Evolutionary conservation across 306 rosid genomes (phyloP).

Genomic region (Hippophae rhamnoides): DNA sequence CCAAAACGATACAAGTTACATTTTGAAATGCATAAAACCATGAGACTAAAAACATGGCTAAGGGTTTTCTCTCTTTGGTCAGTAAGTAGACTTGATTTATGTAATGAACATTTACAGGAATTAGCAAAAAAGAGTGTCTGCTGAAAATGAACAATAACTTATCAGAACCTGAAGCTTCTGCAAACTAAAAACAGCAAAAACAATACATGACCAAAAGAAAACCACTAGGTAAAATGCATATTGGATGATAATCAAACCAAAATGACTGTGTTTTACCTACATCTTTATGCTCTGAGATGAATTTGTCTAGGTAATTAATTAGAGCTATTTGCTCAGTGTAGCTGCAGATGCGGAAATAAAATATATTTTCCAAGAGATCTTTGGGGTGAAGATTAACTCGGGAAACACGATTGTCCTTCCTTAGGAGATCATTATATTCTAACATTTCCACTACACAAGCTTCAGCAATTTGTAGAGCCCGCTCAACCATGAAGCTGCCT

Average conservation of each 20-base stretch:
- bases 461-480: slow-evolving; percentile 80
- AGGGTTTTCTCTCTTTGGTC: no score
- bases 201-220: background rate
- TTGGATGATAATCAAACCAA: background rate
- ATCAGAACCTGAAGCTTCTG: no score
- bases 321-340: slow-evolving; percentile 84
- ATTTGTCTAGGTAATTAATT: slow-evolving; percentile 74
- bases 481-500: slow-evolving; percentile 96
- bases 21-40: no score
- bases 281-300: slow-evolving; percentile 69
- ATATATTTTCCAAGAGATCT: slow-evolving; percentile 64
- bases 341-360: slow-evolving; percentile 79
- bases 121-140: background rate
- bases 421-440: slow-evolving; percentile 35
- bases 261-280: slow-evolving; percentile 37
- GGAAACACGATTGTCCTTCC: slow-evolving; percentile 37
- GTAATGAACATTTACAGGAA: slow-evolving; percentile 1
- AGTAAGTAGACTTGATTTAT: background rate
- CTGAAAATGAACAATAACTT: background rate
- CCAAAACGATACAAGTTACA: no score
- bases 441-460: slow-evolving; percentile 73
- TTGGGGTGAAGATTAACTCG: slow-evolving; percentile 46
- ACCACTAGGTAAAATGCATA: background rate
- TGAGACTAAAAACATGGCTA: no score
- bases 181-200: background rate